A percentile compares a stretch with the other conserved stretches of the same genome.
Evolutionary conservation across 2,329 filamentous ascomycete species (phyloP).

Genomic region (Endoconidiophora laricicola): DNA sequence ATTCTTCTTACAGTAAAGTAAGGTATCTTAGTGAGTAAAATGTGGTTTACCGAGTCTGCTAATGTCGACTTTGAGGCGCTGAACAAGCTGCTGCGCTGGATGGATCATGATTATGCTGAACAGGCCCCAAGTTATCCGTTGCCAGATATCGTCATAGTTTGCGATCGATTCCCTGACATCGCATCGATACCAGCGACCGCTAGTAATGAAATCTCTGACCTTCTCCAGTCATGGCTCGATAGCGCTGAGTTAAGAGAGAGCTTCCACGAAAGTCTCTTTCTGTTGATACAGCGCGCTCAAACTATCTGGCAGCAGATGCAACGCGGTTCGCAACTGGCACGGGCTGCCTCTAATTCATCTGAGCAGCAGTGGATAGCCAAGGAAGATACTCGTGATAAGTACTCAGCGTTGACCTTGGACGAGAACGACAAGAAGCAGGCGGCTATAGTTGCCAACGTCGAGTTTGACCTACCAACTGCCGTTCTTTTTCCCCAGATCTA

Average conservation of each 20-base stretch:
- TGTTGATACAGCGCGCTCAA: conserved; percentile 10
- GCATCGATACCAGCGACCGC: not conserved
- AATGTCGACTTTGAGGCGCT: conserved; percentile 9
- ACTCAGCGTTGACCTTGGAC: conserved; percentile 9
- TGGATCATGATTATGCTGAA: conserved; percentile 9
- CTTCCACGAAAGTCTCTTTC: conserved; percentile 9
- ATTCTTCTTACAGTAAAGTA: no score
- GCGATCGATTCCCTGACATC: conserved; percentile 9
- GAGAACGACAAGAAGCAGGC: conserved; percentile 6
- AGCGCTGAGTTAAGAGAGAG: conserved; percentile 1
- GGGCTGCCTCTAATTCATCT: conserved; percentile 4
- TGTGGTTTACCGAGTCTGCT: conserved; percentile 4
- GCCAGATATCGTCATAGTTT: conserved; percentile 12
- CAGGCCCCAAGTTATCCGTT: conserved; percentile 12
- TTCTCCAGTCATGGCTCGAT: conserved; percentile 9
- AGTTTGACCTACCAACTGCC: conserved; percentile 8
- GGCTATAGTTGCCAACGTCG: conserved; percentile 2
- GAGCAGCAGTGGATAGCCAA: conserved; percentile 11
- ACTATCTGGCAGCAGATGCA: conserved; percentile 13
- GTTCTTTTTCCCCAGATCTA: conserved; percentile 12
- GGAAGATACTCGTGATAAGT: conserved; percentile 9
- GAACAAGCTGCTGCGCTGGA: conserved; percentile 10
- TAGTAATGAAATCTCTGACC: conserved; percentile 1
- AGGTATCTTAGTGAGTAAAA: no score
- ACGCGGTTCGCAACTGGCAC: conserved; percentile 10